Conservation (phyloP, 208 protist species). For the Leishmania amazonensis region DNA sequence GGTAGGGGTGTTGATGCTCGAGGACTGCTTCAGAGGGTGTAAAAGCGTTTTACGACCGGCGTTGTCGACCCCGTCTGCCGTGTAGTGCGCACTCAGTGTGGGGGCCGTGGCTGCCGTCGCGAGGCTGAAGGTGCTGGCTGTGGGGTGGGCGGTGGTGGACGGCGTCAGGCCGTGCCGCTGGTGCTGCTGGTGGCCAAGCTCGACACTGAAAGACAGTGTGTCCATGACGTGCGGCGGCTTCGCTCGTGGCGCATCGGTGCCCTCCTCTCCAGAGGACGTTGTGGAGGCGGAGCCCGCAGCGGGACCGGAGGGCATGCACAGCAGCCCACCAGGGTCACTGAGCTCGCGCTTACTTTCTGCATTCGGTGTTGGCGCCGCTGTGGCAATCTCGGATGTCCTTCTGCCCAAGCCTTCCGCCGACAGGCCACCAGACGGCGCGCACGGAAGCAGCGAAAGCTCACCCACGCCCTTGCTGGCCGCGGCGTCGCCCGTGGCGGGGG, state of each 20-base stretch:
- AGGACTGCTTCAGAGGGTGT: slow-evolving; percentile 12
- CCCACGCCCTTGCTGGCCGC: neutral
- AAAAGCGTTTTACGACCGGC: slow-evolving; percentile 20
- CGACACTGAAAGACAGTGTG: neutral
- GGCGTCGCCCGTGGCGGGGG: neutral
- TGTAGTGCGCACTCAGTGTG: no score
- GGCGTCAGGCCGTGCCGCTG: slow-evolving; percentile 5
- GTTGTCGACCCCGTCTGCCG: neutral
- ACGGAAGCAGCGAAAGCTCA: neutral
- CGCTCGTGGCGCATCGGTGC: neutral
- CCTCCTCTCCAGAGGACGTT: neutral
- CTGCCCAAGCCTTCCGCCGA: neutral
- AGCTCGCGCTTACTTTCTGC: neutral
- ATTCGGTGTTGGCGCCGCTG: slow-evolving; percentile 1
- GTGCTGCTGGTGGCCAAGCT: slow-evolving; percentile 3
- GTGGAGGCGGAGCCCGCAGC: neutral
- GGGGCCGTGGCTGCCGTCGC: neutral
- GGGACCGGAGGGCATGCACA: neutral
- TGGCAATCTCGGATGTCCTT: neutral
- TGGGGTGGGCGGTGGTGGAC: neutral
- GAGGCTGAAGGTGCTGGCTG: neutral
- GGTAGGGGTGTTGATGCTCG: neutral
- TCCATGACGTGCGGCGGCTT: neutral
- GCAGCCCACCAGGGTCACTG: neutral
- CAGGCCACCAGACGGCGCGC: neutral